These are phyloP conservation scores for apple (Malus domestica) DNA, from an alignment of 306 rosid genomes.

Conservation along the genomic window DNA sequence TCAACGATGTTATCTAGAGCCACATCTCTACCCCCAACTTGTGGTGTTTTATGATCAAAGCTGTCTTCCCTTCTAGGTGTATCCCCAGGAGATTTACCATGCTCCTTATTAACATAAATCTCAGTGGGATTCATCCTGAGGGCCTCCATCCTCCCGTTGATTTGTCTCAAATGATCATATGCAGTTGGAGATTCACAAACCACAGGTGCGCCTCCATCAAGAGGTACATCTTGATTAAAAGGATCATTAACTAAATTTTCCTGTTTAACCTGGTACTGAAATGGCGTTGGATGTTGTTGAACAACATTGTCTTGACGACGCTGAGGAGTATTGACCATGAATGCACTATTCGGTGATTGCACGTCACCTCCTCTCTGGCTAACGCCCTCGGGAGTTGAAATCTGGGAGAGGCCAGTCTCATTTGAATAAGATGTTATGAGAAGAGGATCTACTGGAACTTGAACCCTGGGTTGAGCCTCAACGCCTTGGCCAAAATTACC, in stretches of 20 bases:
- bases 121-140: slow-evolving; percentile 33
- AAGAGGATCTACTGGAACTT: slow-evolving; percentile 41
- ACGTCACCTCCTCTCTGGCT: slow-evolving; percentile 32
- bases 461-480: slow-evolving; percentile 29
- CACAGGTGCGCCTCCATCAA: slow-evolving; percentile 26
- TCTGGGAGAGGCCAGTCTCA: slow-evolving; percentile 19
- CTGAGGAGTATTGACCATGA: slow-evolving; percentile 21
- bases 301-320: slow-evolving; percentile 35
- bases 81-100: slow-evolving; percentile 28
- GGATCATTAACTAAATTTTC: slow-evolving; percentile 23
- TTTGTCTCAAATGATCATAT: slow-evolving; percentile 41
- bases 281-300: slow-evolving; percentile 25
- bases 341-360: slow-evolving; percentile 36
- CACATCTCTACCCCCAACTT: slow-evolving; percentile 31
- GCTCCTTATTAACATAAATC: slow-evolving; percentile 28
- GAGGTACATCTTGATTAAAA: slow-evolving; percentile 24
- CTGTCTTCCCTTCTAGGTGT: slow-evolving; percentile 32
- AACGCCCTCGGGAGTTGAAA: slow-evolving; percentile 24
- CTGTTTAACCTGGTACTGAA: slow-evolving; percentile 35
- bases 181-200: slow-evolving; percentile 40
- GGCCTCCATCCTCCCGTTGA: slow-evolving; percentile 46
- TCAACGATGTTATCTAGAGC: slow-evolving; percentile 32
- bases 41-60: slow-evolving; percentile 25
- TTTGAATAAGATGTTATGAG: slow-evolving; percentile 31
- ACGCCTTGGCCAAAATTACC: slow-evolving; percentile 39